A percentile compares a stretch with the other conserved stretches of the same genome.
Conservation (phyloP, 805 yeast genomes). For the Novakomyces olei region DNA sequence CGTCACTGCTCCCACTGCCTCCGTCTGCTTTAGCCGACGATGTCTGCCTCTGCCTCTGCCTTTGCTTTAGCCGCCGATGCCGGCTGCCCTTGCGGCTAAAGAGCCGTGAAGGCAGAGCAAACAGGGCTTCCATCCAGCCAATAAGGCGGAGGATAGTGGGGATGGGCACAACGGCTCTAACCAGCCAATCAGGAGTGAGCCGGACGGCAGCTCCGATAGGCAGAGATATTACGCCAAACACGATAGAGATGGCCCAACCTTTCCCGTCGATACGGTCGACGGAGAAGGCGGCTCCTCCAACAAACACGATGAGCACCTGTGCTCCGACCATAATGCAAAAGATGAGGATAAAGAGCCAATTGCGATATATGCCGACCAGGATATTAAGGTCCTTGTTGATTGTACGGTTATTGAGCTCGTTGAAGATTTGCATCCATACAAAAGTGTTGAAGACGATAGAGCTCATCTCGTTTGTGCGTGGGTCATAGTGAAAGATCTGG, state of each 20-base stretch:
- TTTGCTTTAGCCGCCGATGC: background rate
- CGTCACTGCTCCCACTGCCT: no score
- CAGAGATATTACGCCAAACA: slow-evolving; percentile 59
- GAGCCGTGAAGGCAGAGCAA: no score
- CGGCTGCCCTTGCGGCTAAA: slow-evolving; percentile 1
- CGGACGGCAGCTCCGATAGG: slow-evolving; percentile 65
- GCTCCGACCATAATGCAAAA: slow-evolving; percentile 54
- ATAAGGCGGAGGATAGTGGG: slow-evolving; percentile 6
- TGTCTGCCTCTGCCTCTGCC: no score
- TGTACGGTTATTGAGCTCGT: slow-evolving; percentile 72
- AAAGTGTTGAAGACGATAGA: slow-evolving; percentile 88
- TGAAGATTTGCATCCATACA: slow-evolving; percentile 95
- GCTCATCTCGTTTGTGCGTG: slow-evolving; percentile 27
- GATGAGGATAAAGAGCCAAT: slow-evolving; percentile 59
- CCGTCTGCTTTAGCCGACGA: no score
- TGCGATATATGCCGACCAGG: slow-evolving; percentile 58
- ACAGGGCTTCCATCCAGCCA: slow-evolving; percentile 1
- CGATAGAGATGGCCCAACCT: slow-evolving; percentile 75
- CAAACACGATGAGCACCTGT: slow-evolving; percentile 81
- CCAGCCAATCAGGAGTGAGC: slow-evolving; percentile 49
- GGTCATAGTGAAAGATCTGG: slow-evolving; percentile 31
- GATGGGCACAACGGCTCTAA: slow-evolving; percentile 3
- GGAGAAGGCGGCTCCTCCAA: slow-evolving; percentile 91
- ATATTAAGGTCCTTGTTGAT: slow-evolving; percentile 69
- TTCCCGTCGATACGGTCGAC: slow-evolving; percentile 56